Conservation (phyloP, 2,329 filamentous ascomycete species). For the Neocatenulostroma microsporum region DNA sequence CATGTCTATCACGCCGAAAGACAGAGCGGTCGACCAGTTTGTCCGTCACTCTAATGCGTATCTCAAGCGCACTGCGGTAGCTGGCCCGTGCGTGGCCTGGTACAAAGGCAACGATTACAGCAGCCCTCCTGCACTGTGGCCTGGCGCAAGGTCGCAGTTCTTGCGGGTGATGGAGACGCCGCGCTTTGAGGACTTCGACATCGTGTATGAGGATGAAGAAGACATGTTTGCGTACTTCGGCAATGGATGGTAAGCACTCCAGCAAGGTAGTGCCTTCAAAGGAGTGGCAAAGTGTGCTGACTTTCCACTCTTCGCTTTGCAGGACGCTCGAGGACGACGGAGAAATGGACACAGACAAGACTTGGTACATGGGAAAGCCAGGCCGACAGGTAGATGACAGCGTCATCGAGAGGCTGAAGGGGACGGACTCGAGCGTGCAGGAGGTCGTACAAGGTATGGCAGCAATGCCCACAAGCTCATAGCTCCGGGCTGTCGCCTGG, state of each 20-base stretch:
- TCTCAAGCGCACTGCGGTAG: slow-evolving; percentile 15
- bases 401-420: slow-evolving; percentile 12
- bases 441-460: slow-evolving; percentile 8
- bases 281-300: too few species aligned
- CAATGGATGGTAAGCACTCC: slow-evolving; percentile 17
- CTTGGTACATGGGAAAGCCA: slow-evolving; percentile 14
- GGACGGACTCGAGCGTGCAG: slow-evolving; percentile 11
- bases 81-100: slow-evolving; percentile 16
- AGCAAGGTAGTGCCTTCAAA: too few species aligned
- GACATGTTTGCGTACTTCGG: slow-evolving; percentile 16
- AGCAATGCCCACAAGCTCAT: slow-evolving; percentile 6
- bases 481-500: too few species aligned
- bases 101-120: slow-evolving; percentile 17
- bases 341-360: slow-evolving; percentile 11
- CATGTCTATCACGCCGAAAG: slow-evolving; percentile 13
- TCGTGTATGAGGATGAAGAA: slow-evolving; percentile 13
- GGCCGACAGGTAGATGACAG: slow-evolving; percentile 1
- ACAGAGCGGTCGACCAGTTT: slow-evolving; percentile 16
- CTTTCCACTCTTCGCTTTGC: too few species aligned
- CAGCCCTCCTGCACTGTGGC: slow-evolving; percentile 14
- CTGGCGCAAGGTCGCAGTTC: slow-evolving; percentile 15
- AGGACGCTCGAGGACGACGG: slow-evolving; percentile 10
- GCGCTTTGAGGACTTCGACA: slow-evolving; percentile 17
- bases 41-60: slow-evolving; percentile 16
- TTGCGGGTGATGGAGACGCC: slow-evolving; percentile 12